phyloP scores from a whole-genome alignment of 129 eudicot species.

The Apium graveolens region DNA sequence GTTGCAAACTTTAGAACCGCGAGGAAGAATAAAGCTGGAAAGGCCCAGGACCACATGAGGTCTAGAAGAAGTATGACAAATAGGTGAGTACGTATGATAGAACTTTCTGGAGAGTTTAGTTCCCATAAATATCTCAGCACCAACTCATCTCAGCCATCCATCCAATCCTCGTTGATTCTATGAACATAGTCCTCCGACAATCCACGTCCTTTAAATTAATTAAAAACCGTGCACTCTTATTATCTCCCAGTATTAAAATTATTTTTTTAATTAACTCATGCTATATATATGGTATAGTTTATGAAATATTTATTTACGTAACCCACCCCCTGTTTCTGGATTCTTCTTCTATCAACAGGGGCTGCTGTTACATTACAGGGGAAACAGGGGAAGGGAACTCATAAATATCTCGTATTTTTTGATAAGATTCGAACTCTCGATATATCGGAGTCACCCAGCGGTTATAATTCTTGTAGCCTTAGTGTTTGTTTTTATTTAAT shows the following conservation, averaged over 20 bases:
- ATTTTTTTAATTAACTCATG: too few species aligned
- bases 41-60: background rate
- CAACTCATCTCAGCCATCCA: slow-evolving; percentile 6
- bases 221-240: background rate
- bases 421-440: too few species aligned
- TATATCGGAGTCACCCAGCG: too few species aligned
- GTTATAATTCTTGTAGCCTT: too few species aligned
- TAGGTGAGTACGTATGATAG: background rate
- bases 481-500: slow-evolving; percentile 16
- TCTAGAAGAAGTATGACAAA: background rate
- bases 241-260: too few species aligned
- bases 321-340: background rate
- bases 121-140: background rate
- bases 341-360: background rate
- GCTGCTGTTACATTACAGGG: too few species aligned
- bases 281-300: too few species aligned
- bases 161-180: background rate
- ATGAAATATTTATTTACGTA: background rate
- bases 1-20: too few species aligned
- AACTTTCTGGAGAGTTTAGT: background rate
- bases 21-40: slow-evolving; percentile 33
- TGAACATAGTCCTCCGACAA: background rate
- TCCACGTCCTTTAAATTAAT: background rate
- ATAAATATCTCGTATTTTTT: too few species aligned
- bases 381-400: background rate